Conservation (phyloP, 345 rosid genomes). For the Hibiscus tridactylites region DNA sequence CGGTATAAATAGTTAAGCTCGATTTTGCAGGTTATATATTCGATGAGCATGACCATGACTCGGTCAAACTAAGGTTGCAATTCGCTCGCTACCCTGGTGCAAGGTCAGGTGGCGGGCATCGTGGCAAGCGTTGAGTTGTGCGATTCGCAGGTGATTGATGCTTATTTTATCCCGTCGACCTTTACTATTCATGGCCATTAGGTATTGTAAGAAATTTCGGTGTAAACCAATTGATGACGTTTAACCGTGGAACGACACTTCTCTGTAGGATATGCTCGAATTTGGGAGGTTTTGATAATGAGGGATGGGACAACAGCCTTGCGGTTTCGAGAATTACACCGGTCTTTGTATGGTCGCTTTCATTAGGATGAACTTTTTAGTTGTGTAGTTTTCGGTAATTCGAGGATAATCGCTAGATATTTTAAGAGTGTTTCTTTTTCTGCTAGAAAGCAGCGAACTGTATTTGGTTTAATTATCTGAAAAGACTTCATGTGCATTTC, state of each 20-base stretch:
- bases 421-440: conserved; percentile 11
- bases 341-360: conserved; percentile 14
- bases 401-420: conserved; percentile 4
- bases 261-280: conserved; percentile 40
- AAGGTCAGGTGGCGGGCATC: conserved; percentile 65
- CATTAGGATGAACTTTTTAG: conserved; percentile 22
- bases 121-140: conserved; percentile 48
- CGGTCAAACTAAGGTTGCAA: conserved; percentile 55
- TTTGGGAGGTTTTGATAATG: conserved; percentile 30
- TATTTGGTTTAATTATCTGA: conserved; percentile 17
- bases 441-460: conserved; percentile 12
- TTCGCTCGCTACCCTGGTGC: conserved; percentile 79
- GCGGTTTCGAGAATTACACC: conserved; percentile 24
- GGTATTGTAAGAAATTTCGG: conserved; percentile 26
- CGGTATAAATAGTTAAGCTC: conserved; percentile 38
- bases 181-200: conserved; percentile 22
- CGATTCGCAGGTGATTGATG: conserved; percentile 36
- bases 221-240: conserved; percentile 21
- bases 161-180: conserved; percentile 22
- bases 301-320: conserved; percentile 21
- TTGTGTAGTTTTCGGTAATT: conserved; percentile 15
- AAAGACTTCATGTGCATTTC: conserved; percentile 8
- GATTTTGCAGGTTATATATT: conserved; percentile 71
- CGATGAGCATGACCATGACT: conserved; percentile 63
- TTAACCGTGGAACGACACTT: conserved; percentile 29